phyloP scores from a whole-genome alignment of 306 rosid species.

The Cicer bijugum region DNA sequence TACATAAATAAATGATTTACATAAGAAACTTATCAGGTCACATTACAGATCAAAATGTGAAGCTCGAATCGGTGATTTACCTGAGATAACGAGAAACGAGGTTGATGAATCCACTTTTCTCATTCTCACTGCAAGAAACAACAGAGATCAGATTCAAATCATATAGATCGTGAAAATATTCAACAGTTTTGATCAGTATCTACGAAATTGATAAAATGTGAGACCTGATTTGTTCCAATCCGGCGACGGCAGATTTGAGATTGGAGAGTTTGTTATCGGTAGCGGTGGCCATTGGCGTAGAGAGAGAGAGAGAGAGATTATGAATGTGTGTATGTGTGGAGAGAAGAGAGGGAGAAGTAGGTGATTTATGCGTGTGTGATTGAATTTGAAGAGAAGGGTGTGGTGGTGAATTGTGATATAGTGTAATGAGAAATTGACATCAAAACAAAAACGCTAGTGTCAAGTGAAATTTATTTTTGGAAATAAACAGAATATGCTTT shows the following conservation, averaged over 20 bases:
- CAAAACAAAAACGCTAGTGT: conserved; percentile 12
- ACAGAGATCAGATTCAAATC: conserved; percentile 43
- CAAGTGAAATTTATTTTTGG: not conserved
- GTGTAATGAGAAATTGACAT: conserved; percentile 4
- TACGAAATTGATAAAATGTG: not conserved
- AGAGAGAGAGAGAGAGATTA: conserved; percentile 32
- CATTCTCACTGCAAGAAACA: conserved; percentile 64
- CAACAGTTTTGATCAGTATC: not conserved
- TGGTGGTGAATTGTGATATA: not conserved
- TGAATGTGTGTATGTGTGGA: not conserved
- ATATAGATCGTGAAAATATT: conserved; percentile 2
- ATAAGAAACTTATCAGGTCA: not conserved
- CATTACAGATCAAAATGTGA: not conserved
- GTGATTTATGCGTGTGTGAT: conserved; percentile 20
- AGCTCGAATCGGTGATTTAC: conserved; percentile 50
- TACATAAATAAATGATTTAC: not conserved
- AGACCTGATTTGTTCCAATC: conserved; percentile 81
- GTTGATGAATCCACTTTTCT: conserved; percentile 86
- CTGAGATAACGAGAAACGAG: conserved; percentile 92
- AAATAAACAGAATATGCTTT: conserved; percentile 24
- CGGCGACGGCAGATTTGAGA: conserved; percentile 72
- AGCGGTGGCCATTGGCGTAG: conserved; percentile 63
- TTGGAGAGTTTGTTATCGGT: conserved; percentile 58
- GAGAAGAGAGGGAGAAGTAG: not conserved
- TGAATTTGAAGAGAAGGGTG: not conserved